Evolutionary conservation across 306 rosid genomes (phyloP), one percentile per base, ranked within the genome.

Genomic region (Cucurbita argyrosperma): DNA sequence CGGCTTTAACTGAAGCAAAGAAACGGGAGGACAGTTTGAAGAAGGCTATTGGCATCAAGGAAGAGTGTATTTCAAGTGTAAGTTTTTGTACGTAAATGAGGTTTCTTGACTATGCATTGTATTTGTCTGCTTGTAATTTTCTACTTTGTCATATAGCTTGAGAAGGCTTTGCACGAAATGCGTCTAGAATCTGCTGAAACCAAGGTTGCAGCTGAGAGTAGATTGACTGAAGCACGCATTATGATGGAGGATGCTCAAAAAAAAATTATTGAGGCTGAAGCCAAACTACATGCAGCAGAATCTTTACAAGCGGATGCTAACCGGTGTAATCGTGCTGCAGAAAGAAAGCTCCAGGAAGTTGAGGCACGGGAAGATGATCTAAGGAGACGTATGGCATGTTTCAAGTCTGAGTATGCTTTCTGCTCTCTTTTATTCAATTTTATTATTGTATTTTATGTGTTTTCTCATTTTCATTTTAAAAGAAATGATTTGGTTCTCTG

Each of bases 331-430:
- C 80, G 67, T 77, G 70, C 85, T 16, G 90, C 99, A 23, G 97
- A 95, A 82, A 88, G 99, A 77, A 91, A 91, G 81, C 83, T 95
- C 75, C 91, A 77, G 66, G 97, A 95, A 82, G 87, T 91, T 75
- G 96, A 91, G 83, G 91, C 90, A 67, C 96, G 96, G 53, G 99
- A 91, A 84, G 97, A 95, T 85, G 95, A 88, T 74, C 96, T 95
- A 54, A 85, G 91, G 76, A 86, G 90, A 78, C 88, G 79, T 69
- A 83, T 87, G 73, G 68, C 78, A 16, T 82, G 95, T 19, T 95
- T 89, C 86, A 91, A 95, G 81, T 83, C 83, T 6, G 90, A 95
- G 99, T 95, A 91, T 42, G 96, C 77, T 57, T 43, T 60, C 42
- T 51, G 19, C 77, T 39, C 7, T 74, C 12, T 62, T 62, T 58